These are phyloP conservation scores for Persicaria maculosa DNA, from an alignment of 148 eudicot genomes.

Conservation along the genomic window DNA sequence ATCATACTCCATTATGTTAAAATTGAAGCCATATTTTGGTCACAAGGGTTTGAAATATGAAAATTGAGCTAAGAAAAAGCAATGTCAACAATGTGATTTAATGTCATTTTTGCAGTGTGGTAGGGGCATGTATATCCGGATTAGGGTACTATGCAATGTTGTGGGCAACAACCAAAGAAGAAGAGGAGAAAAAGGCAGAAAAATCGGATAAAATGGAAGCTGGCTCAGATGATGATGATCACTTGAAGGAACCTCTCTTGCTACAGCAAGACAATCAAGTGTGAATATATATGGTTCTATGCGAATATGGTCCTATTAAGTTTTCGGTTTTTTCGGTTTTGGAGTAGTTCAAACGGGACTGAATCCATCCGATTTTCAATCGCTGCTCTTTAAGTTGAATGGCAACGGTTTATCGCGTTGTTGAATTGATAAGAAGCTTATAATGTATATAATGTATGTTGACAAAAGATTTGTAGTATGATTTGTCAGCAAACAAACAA, in stretches of 20 bases:
- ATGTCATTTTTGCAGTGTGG: constrained; percentile 39
- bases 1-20: too few species aligned
- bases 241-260: constrained; percentile 32
- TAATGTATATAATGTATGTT: too few species aligned
- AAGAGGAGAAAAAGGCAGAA: constrained; percentile 18
- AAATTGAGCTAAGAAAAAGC: not conserved
- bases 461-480: too few species aligned
- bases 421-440: too few species aligned
- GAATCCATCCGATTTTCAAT: too few species aligned
- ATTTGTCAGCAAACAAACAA: too few species aligned
- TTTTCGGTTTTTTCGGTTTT: too few species aligned
- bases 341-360: too few species aligned
- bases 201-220: constrained; percentile 2
- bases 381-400: too few species aligned
- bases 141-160: constrained; percentile 51
- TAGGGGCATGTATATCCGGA: constrained; percentile 54
- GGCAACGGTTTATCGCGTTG: too few species aligned
- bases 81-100: not conserved
- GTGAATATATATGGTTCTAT: not conserved
- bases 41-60: not conserved
- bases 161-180: constrained; percentile 56
- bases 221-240: not conserved
- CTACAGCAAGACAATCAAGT: constrained; percentile 11
- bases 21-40: not conserved
- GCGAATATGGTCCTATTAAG: too few species aligned